Evolutionary conservation across 164 flowering plant species (phyloP).

Genomic region (Umbilicus rupestris): DNA sequence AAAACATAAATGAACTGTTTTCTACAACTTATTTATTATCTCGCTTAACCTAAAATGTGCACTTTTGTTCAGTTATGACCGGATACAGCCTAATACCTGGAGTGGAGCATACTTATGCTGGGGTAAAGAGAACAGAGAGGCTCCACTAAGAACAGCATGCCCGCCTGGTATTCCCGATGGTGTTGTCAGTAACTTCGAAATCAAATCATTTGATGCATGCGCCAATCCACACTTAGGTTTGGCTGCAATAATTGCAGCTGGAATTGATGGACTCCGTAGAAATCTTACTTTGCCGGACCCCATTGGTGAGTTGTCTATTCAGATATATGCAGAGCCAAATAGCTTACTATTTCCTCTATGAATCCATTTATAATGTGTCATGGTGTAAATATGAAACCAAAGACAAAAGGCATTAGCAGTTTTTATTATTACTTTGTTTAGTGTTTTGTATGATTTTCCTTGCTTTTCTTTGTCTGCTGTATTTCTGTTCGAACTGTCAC

Average conservation of each 20-base stretch:
- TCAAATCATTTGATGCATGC: slow-evolving; percentile 89
- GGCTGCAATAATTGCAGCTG: slow-evolving; percentile 83
- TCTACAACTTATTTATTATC: neutral
- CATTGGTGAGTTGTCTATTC: slow-evolving; percentile 31
- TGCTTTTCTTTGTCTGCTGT: neutral
- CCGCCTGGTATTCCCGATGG: slow-evolving; percentile 84
- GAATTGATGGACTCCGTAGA: slow-evolving; percentile 80
- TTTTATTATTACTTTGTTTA: too few relatives aligned
- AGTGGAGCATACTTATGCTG: slow-evolving; percentile 96
- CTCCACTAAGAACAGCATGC: slow-evolving; percentile 82
- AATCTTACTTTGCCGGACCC: slow-evolving; percentile 71
- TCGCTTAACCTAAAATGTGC: neutral
- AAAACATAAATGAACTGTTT: neutral
- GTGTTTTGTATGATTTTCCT: too few relatives aligned
- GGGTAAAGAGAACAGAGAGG: slow-evolving; percentile 95
- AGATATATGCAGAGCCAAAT: slow-evolving; percentile 10
- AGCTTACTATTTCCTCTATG: neutral
- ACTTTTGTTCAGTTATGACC: slow-evolving; percentile 65
- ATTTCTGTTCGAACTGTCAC: neutral
- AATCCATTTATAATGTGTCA: neutral
- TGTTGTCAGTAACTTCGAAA: slow-evolving; percentile 88
- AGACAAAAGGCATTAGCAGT: too few relatives aligned
- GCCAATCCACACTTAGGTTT: slow-evolving; percentile 92
- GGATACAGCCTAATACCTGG: slow-evolving; percentile 93
- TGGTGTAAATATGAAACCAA: neutral